Evolutionary conservation across 2,329 filamentous ascomycete genomes (phyloP).

Genomic region (Aureobasidium sp.): DNA sequence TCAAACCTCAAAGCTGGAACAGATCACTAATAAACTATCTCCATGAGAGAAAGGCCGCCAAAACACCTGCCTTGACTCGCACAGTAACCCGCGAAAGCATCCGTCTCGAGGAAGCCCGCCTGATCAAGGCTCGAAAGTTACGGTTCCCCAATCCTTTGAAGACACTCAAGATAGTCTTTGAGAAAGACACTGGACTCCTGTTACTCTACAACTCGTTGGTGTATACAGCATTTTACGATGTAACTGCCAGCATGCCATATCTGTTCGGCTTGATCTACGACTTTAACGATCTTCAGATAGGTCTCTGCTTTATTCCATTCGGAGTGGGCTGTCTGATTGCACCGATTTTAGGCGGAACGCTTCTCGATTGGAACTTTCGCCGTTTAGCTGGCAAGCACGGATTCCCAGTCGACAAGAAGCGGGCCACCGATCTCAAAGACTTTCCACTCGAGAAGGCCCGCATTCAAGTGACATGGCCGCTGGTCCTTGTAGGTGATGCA

Average conservation of each 20-base stretch:
- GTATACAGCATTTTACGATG: conserved; percentile 42
- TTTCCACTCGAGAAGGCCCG: conserved; percentile 45
- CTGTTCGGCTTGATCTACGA: conserved; percentile 39
- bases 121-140: conserved; percentile 28
- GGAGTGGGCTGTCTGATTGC: conserved; percentile 31
- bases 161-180: conserved; percentile 31
- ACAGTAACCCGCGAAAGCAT: conserved; percentile 21
- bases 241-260: conserved; percentile 39
- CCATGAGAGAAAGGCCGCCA: conserved; percentile 15
- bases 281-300: conserved; percentile 41
- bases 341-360: conserved; percentile 40
- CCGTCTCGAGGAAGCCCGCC: conserved; percentile 19
- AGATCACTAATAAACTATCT: conserved; percentile 24
- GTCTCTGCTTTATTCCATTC: conserved; percentile 33
- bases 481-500: conserved; percentile 28
- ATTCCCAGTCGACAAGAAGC: conserved; percentile 52
- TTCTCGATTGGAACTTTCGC: conserved; percentile 66
- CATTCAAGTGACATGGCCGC: conserved; percentile 33
- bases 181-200: conserved; percentile 34
- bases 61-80: conserved; percentile 18
- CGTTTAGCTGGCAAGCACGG: conserved; percentile 55
- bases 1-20: conserved; percentile 25
- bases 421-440: conserved; percentile 43
- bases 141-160: conserved; percentile 39
- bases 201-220: conserved; percentile 31